Percentiles rank a stretch among this genome's conserved stretches.
phyloP scores from a whole-genome alignment of 805 yeast genomes.

The Ogataea corticis region DNA sequence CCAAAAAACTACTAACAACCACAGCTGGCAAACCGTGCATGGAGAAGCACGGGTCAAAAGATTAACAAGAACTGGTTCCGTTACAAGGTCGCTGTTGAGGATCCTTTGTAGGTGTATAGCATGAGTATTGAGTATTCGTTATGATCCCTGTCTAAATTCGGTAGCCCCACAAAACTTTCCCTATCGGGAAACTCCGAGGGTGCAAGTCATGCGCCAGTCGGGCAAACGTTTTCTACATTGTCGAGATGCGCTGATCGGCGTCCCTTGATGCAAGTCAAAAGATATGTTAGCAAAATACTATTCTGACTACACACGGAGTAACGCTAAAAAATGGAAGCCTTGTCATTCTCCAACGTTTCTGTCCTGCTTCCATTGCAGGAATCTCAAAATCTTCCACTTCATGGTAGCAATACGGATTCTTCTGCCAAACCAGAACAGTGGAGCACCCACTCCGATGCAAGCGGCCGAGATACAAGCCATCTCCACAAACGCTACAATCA shows the following conservation, averaged over 20 bases:
- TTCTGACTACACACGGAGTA: too few species aligned
- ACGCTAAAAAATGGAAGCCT: too few species aligned
- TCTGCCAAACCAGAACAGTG: conserved; percentile 12
- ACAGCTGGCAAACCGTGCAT: conserved; percentile 6
- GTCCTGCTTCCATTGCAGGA: conserved; percentile 7
- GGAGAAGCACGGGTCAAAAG: conserved; percentile 11
- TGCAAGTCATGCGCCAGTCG: too few species aligned
- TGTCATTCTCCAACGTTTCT: conserved; percentile 11
- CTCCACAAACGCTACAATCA: conserved; percentile 7
- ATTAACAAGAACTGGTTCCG: conserved; percentile 12
- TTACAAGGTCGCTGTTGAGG: conserved; percentile 8
- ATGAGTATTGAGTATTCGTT: too few species aligned
- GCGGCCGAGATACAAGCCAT: conserved; percentile 11
- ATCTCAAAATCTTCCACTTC: conserved; percentile 8
- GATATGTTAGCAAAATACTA: too few species aligned
- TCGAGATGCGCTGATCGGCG: too few species aligned
- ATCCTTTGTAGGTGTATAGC: conserved; percentile 4
- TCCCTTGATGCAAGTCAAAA: too few species aligned
- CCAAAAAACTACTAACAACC: background rate
- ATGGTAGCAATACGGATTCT: conserved; percentile 8
- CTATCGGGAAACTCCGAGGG: too few species aligned
- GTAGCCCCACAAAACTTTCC: too few species aligned
- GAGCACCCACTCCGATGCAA: conserved; percentile 9
- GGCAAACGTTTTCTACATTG: too few species aligned
- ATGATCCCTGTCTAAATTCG: too few species aligned